phyloP scores from a whole-genome alignment of 768 basidiomycete genomes.

The Auriscalpium vulgare region DNA sequence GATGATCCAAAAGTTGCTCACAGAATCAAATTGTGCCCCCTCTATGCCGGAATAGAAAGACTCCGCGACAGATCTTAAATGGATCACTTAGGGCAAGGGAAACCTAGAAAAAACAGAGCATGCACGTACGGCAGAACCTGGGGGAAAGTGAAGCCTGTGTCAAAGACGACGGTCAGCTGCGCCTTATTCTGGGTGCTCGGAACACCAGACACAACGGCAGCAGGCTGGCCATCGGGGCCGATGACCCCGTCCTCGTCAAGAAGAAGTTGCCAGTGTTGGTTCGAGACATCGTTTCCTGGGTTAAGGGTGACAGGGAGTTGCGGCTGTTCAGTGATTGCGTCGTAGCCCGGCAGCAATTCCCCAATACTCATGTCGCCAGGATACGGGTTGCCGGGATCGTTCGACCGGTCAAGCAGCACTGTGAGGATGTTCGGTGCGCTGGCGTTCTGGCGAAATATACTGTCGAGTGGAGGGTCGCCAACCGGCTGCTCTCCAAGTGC shows the following conservation, averaged over 20 bases:
- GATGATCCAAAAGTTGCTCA: slow-evolving; percentile 47
- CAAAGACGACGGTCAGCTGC: slow-evolving; percentile 54
- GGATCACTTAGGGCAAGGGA: not conserved
- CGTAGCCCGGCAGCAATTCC: slow-evolving; percentile 19
- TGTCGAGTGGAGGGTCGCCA: slow-evolving; percentile 23
- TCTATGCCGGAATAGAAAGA: slow-evolving; percentile 50
- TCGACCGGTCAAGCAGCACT: slow-evolving; percentile 23
- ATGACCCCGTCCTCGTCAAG: slow-evolving; percentile 25
- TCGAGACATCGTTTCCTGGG: not conserved
- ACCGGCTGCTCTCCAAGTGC: slow-evolving; percentile 4
- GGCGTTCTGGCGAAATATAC: slow-evolving; percentile 24
- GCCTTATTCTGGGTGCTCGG: slow-evolving; percentile 30
- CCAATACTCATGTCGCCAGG: slow-evolving; percentile 27
- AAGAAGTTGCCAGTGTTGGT: slow-evolving; percentile 26
- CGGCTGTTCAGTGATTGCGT: slow-evolving; percentile 20
- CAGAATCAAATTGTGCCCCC: slow-evolving; percentile 41
- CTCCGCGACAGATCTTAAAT: slow-evolving; percentile 39
- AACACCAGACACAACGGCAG: slow-evolving; percentile 18
- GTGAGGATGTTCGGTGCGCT: slow-evolving; percentile 25
- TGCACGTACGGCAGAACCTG: slow-evolving; percentile 43
- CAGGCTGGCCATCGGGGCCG: slow-evolving; percentile 25
- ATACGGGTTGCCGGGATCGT: slow-evolving; percentile 20
- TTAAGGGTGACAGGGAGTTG: slow-evolving; percentile 19
- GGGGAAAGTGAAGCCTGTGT: slow-evolving; percentile 62
- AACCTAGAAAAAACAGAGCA: not conserved